Evolutionary conservation across 495 filamentous ascomycete species (phyloP), one percentile per base, ranked within the genome.

Genomic region (Xylaria longipes): DNA sequence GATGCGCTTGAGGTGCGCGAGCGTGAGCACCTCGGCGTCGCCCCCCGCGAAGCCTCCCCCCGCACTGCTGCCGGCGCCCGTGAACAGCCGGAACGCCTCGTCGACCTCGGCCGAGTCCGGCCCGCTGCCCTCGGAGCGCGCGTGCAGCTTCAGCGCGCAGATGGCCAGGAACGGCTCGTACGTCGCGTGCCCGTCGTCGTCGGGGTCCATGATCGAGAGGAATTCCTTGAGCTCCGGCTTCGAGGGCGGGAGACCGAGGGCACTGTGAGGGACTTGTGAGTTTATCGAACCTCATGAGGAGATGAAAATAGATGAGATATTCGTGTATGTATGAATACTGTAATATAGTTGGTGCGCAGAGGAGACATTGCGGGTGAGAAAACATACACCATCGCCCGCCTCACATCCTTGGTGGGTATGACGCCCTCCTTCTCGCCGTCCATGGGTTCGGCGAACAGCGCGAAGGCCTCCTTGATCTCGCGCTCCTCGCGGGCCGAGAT

Each of bases 401-500:
- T 86, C 65, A 97, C 91, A 82, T 97, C 94, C 70, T 86, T 85
- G n/a, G 87, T 88, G 11, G 88, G 86, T 60, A 97, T 90, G 20
- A 94, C 90, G 72, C 90, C 91, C 60, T 92, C 88, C 69, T 91
- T 90, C 73, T 93, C 89, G 71, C 87, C 86, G 3, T 89, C 85
- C 76, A 89, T 89, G 41, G 90, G 87, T 65, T 91, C 86, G 1
- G 92, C 82, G 80, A 98, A 99, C 22, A 98, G 86, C 39, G 87
- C 81, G 81, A 96, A 99, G 20, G 94, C 94, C 80, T 97, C 94
- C 75, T 89, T 89, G 75, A 99, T 97, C 80, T 97, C 94, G 73
- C 87, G 84, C 78, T 99, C 96, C 83, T 97, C 91, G 62, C 89
- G 89, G 27, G 88, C 89, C 35, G 89, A 91, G 80, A 99, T 90